These are phyloP conservation scores for Iris pallida DNA, from an alignment of 116 monocot species.

Conservation along the genomic window DNA sequence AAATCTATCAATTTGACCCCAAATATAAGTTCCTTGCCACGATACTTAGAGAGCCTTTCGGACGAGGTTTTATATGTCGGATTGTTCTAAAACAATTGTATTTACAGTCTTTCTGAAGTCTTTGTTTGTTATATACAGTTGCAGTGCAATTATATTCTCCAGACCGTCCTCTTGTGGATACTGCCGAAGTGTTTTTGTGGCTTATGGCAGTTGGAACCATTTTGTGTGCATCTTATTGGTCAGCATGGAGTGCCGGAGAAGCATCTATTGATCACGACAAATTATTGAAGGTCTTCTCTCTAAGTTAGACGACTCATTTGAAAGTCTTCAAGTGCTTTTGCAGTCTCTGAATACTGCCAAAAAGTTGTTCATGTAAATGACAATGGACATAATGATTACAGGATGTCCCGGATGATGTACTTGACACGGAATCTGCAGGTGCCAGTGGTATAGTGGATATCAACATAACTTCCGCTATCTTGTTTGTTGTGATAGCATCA, in stretches of 20 bases:
- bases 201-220: slow-evolving; percentile 99
- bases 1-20: too few species aligned
- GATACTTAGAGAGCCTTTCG: too few species aligned
- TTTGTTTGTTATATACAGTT: slow-evolving; percentile 46
- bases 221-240: slow-evolving; percentile 94
- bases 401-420: slow-evolving; percentile 78
- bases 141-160: slow-evolving; percentile 92
- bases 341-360: not conserved
- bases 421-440: slow-evolving; percentile 41
- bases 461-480: slow-evolving; percentile 75
- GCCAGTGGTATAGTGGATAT: slow-evolving; percentile 80
- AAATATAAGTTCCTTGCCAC: too few species aligned
- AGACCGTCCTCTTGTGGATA: slow-evolving; percentile 84
- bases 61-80: too few species aligned
- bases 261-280: slow-evolving; percentile 83
- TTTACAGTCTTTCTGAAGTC: not conserved
- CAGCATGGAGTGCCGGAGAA: slow-evolving; percentile 94
- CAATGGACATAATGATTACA: slow-evolving; percentile 17
- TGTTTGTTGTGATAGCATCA: slow-evolving; percentile 94
- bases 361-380: not conserved
- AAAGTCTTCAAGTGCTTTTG: slow-evolving; percentile 8
- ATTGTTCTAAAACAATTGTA: too few species aligned
- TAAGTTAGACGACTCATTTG: not conserved
- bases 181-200: slow-evolving; percentile 97
- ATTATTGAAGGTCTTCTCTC: slow-evolving; percentile 67